phyloP scores from a whole-genome alignment of 2,329 filamentous ascomycete genomes.

The Beauveria varroae region DNA sequence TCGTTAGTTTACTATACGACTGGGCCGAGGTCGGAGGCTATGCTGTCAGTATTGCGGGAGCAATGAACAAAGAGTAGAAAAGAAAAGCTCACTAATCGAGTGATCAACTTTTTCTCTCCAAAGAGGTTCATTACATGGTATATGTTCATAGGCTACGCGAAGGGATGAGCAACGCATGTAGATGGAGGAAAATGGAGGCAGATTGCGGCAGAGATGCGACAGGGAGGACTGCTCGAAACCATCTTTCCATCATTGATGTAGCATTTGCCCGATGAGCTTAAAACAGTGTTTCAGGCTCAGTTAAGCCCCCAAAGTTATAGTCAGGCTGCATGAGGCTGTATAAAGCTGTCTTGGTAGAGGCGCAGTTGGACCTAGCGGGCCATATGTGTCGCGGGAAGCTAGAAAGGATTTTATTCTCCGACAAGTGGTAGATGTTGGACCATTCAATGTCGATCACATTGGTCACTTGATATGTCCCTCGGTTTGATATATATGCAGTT shows the following conservation, averaged over 20 bases:
- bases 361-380: not conserved
- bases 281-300: not conserved
- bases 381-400: not conserved
- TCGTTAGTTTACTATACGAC: not conserved
- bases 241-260: not conserved
- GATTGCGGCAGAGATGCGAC: not conserved
- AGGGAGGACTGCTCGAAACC: not conserved
- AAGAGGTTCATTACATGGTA: not conserved
- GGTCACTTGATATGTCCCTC: too few relatives aligned
- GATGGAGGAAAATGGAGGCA: not conserved
- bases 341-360: not conserved
- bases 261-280: not conserved
- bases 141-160: not conserved
- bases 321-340: not conserved
- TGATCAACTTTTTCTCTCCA: not conserved
- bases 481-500: not conserved
- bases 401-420: not conserved
- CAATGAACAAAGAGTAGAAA: not conserved
- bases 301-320: too few relatives aligned
- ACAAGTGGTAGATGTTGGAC: not conserved
- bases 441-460: too few relatives aligned
- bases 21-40: not conserved
- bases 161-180: too few relatives aligned
- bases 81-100: not conserved
- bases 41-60: not conserved